Conservation (phyloP, 352 stramenopile genomes). For the Pythium aristosporum region DNA sequence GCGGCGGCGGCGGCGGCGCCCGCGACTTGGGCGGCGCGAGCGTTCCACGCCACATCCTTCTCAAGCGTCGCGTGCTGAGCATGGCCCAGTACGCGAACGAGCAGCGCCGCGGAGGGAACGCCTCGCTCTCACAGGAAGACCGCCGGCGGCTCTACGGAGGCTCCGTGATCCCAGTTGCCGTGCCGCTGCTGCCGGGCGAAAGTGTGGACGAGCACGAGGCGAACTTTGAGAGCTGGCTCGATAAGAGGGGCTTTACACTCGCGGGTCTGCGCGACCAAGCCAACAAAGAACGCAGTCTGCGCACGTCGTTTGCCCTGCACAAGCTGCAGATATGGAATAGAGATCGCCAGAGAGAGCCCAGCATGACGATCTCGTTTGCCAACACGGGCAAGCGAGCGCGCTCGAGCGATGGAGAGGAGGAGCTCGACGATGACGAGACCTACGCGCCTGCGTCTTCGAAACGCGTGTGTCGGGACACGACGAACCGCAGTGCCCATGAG, state of each 20-base stretch:
- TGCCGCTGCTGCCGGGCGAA: constrained; percentile 31
- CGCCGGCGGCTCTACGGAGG: constrained; percentile 9
- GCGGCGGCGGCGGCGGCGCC: not conserved
- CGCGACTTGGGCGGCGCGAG: too few relatives aligned
- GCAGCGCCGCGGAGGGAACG: constrained; percentile 3
- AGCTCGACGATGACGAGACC: not conserved
- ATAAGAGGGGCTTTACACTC: not conserved
- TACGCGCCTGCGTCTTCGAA: not conserved
- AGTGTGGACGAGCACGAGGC: constrained; percentile 30
- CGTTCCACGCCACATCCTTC: not conserved
- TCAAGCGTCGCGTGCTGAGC: constrained; percentile 1
- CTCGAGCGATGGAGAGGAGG: not conserved
- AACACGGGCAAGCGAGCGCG: constrained; percentile 1
- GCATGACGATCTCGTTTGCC: not conserved
- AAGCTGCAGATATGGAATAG: not conserved
- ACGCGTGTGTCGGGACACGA: not conserved
- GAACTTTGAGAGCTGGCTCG: constrained; percentile 20
- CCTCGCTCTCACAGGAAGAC: not conserved
- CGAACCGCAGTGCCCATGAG: too few relatives aligned
- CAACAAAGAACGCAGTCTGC: constrained; percentile 12
- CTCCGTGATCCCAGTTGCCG: constrained; percentile 3
- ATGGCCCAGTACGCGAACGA: constrained; percentile 7
- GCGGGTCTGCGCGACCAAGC: not conserved
- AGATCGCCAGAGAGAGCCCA: too few relatives aligned
- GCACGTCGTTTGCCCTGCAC: constrained; percentile 11